Conservation (phyloP, 176 grass and related monocot genomes). For the Luzula sylvatica region DNA sequence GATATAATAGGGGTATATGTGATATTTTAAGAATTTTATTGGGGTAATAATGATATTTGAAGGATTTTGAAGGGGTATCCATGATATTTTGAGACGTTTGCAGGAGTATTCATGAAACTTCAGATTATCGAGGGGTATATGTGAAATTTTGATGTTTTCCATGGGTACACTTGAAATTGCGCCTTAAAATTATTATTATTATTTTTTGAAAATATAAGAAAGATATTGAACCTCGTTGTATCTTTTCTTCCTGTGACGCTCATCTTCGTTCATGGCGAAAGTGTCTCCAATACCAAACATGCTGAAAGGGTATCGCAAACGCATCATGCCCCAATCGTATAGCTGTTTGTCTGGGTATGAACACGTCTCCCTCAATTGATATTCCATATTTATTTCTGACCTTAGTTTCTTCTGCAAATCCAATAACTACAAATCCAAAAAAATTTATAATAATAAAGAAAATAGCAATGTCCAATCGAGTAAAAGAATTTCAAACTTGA, state of each 20-base stretch:
- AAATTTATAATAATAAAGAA: conserved; percentile 2
- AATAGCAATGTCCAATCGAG: too few relatives aligned
- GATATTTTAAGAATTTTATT: too few relatives aligned
- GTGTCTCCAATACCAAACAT: conserved; percentile 91
- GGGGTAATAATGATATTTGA: too few relatives aligned
- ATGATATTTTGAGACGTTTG: too few relatives aligned
- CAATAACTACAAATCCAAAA: conserved; percentile 47
- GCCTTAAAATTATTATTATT: neutral
- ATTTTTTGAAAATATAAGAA: neutral
- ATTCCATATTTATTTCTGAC: conserved; percentile 62
- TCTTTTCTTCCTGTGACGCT: conserved; percentile 78
- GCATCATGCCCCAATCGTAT: conserved; percentile 99
- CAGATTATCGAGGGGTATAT: neutral
- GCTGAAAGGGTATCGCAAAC: conserved; percentile 61
- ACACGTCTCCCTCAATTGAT: conserved; percentile 79
- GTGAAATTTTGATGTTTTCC: too few relatives aligned
- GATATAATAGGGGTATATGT: too few relatives aligned
- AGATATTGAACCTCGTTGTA: conserved; percentile 58
- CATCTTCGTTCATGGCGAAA: conserved; percentile 60
- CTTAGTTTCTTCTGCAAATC: conserved; percentile 90
- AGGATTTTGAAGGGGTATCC: too few relatives aligned
- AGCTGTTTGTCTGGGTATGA: conserved; percentile 73
- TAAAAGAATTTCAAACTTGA: conserved; percentile 2
- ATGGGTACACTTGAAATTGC: neutral
- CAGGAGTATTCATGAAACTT: conserved; percentile 12